These are phyloP conservation scores for Spathaspora arborariae DNA, from an alignment of 805 yeast species.

Conservation along the genomic window DNA sequence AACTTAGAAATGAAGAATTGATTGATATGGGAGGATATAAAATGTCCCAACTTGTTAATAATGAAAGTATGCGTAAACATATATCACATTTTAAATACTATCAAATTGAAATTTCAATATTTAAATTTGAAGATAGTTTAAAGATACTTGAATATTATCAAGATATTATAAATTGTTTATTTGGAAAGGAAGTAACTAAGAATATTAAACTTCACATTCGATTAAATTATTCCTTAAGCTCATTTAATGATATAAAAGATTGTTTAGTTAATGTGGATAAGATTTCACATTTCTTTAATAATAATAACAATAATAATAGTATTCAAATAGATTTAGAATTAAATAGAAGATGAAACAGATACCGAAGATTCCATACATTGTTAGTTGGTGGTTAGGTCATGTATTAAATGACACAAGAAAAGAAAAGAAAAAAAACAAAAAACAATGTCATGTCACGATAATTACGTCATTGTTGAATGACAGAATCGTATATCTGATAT, in stretches of 20 bases:
- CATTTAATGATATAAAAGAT: constrained; percentile 10
- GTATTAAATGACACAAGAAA: not conserved
- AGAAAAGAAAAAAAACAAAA: not conserved
- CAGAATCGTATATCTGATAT: not conserved
- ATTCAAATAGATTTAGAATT: constrained; percentile 7
- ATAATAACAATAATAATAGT: constrained; percentile 1
- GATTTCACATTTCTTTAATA: constrained; percentile 6
- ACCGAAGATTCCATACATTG: not conserved
- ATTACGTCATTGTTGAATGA: not conserved
- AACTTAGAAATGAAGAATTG: not conserved
- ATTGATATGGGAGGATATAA: not conserved
- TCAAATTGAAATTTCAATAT: constrained; percentile 6
- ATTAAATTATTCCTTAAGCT: constrained; percentile 8
- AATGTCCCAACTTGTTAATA: not conserved
- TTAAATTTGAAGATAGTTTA: constrained; percentile 4
- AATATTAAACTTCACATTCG: constrained; percentile 6
- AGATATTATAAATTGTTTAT: constrained; percentile 1
- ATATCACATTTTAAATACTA: constrained; percentile 5
- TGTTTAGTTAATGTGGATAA: constrained; percentile 8
- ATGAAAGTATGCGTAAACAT: constrained; percentile 2
- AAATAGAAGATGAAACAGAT: constrained; percentile 1
- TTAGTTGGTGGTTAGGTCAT: not conserved
- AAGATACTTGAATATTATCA: constrained; percentile 1
- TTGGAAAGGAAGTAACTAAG: constrained; percentile 1
- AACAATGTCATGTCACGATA: not conserved